Evolutionary conservation across 2,329 filamentous ascomycete genomes (phyloP).

Genomic region (Tolypocladium endophyticum): DNA sequence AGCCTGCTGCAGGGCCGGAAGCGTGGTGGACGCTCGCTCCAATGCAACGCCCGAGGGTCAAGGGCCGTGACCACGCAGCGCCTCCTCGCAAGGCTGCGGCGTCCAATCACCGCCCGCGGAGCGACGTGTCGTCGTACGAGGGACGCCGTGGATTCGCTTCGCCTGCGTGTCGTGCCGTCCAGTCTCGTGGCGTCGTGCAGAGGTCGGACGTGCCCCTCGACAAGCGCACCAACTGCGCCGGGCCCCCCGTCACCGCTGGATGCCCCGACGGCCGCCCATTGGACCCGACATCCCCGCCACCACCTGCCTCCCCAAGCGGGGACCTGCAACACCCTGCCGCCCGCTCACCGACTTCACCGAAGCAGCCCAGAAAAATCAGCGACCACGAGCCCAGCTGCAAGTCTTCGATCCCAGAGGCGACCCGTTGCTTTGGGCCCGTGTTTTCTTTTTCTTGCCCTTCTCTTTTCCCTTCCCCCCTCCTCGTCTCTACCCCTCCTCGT

Average conservation of each 20-base stretch:
- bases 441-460: background rate
- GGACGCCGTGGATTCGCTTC: background rate
- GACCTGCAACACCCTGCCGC: background rate
- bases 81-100: background rate
- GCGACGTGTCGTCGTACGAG: background rate
- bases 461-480: background rate
- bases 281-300: background rate
- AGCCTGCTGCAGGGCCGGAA: background rate
- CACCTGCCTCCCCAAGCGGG: background rate
- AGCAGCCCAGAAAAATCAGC: background rate
- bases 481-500: background rate
- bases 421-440: background rate
- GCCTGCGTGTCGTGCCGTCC: background rate
- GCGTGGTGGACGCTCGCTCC: background rate
- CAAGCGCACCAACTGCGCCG: background rate
- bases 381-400: background rate
- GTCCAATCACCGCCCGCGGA: background rate
- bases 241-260: conserved; percentile 4
- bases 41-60: background rate
- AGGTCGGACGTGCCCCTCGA: background rate
- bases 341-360: conserved; percentile 12
- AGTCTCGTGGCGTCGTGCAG: background rate
- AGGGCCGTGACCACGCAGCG: background rate
- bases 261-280: background rate
- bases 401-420: background rate